Evolutionary conservation across 345 rosid genomes (phyloP), one percentile per base, ranked within the genome.

Genomic region (Eutrema heterophyllum): DNA sequence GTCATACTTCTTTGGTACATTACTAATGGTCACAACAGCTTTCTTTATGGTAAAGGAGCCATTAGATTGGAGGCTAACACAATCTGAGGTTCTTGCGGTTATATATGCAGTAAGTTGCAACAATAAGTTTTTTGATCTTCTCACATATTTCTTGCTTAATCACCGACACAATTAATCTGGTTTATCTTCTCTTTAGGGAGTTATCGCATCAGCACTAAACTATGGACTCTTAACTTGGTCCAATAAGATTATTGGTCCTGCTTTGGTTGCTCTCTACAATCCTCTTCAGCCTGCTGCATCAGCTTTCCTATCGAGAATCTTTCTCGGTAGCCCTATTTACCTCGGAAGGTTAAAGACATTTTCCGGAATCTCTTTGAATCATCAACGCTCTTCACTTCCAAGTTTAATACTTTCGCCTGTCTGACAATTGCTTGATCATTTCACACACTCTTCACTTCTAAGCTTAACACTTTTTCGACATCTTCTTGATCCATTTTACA

Each of bases 211-310:
- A 72, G 97, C 99, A 43, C 70, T 95, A 45, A 92, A 88, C 81
- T 95, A 85, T 81, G 97, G 94, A 70, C 82, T 95, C n/a, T 58
- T 95, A 62, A 92, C 99, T 16, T 95, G 99, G 99, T 95, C 90
- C 63, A 95, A 95, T 81, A 95, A 95, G 85, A 90, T 90, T 61
- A 72, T 95, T 76, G 99, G 97, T 43, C 99, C 99, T 55, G 81
- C 99, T 60, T 80, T 95, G 84, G 99, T 95, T 70, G 91, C 99
- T 70, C 93, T 95, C 24, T 95, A 95, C 86, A 83, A 85, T 75
- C 99, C 99, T 61, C 97, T 95, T 69, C 99, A 95, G 79, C 97
- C 97, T 4, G 96, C 91, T 15, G 88, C 95, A 18, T 92, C 99
- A 53, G 86, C 97, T 60, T 80, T 90, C 50, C 83, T 95, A 16